Evolutionary conservation across 257 asterid species (phyloP).

Genomic region (Cynanchum wilfordii): DNA sequence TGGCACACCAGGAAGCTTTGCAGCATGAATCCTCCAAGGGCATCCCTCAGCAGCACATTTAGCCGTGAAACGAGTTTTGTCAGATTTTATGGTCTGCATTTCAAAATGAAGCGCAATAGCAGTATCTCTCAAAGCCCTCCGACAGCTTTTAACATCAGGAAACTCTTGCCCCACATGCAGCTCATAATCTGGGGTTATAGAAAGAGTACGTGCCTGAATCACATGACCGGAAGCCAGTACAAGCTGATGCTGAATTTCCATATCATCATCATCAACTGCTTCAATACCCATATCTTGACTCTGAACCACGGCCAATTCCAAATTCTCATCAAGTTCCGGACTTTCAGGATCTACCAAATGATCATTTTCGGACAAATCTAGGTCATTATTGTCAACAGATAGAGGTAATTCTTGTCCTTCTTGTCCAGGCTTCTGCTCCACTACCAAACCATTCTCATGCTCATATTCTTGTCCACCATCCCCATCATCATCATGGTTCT

Average conservation of each 20-base stretch:
- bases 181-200: conserved; percentile 52
- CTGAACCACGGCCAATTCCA: conserved; percentile 66
- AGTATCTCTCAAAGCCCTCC: conserved; percentile 89
- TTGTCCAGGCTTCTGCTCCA: conserved; percentile 59
- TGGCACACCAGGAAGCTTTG: conserved; percentile 94
- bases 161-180: conserved; percentile 95
- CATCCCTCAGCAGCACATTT: conserved; percentile 82
- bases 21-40: conserved; percentile 97
- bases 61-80: conserved; percentile 90
- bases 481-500: conserved; percentile 32
- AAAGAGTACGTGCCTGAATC: conserved; percentile 69
- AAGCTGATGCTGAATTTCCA: conserved; percentile 44
- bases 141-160: conserved; percentile 80
- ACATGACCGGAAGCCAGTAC: conserved; percentile 54
- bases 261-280: conserved; percentile 37
- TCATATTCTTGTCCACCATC: conserved; percentile 48
- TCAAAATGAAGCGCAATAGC: conserved; percentile 95
- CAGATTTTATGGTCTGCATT: conserved; percentile 88
- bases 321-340: conserved; percentile 64
- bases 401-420: conserved; percentile 43
- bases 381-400: conserved; percentile 43
- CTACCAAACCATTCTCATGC: conserved; percentile 39
- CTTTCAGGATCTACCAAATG: conserved; percentile 47
- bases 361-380: conserved; percentile 51
- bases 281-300: conserved; percentile 55